These are phyloP conservation scores for Termitomyces bulborhizus DNA, from an alignment of 768 basidiomycete species.

Conservation along the genomic window DNA sequence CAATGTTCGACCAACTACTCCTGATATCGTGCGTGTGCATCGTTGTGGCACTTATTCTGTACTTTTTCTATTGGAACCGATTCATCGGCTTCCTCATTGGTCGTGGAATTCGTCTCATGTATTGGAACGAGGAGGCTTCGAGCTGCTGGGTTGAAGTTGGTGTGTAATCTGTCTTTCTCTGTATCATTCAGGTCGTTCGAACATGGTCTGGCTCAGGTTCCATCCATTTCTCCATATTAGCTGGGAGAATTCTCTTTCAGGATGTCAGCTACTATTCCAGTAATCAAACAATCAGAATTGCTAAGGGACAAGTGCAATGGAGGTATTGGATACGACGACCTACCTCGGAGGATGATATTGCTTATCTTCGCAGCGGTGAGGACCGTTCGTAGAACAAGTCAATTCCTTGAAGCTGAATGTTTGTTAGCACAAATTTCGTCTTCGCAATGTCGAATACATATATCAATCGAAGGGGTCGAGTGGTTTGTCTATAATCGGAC, in stretches of 20 bases:
- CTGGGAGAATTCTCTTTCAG: slow-evolving; percentile 84
- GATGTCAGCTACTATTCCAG: slow-evolving; percentile 87
- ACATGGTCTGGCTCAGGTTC: slow-evolving; percentile 46
- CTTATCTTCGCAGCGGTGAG: slow-evolving; percentile 40
- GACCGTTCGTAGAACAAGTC: slow-evolving; percentile 36
- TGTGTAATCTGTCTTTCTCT: slow-evolving; percentile 20
- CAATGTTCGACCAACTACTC: slow-evolving; percentile 55
- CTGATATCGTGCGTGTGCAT: slow-evolving; percentile 60
- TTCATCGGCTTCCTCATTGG: slow-evolving; percentile 67
- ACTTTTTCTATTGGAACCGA: slow-evolving; percentile 91
- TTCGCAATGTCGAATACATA: slow-evolving; percentile 72
- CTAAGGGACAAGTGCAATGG: slow-evolving; percentile 87
- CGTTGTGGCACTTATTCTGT: slow-evolving; percentile 52
- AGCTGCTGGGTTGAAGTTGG: slow-evolving; percentile 85
- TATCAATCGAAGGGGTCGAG: slow-evolving; percentile 81
- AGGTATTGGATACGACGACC: slow-evolving; percentile 89
- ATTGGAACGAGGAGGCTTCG: slow-evolving; percentile 74
- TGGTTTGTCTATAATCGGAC: slow-evolving; percentile 93
- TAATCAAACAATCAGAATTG: slow-evolving; percentile 81
- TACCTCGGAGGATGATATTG: slow-evolving; percentile 66
- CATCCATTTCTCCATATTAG: slow-evolving; percentile 85
- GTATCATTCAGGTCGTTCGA: background rate
- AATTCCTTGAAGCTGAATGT: background rate
- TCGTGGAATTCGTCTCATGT: slow-evolving; percentile 56
- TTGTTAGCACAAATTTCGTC: slow-evolving; percentile 25